Evolutionary conservation across 768 basidiomycete species (phyloP).

Genomic region (Candolleomyces eurysporus): DNA sequence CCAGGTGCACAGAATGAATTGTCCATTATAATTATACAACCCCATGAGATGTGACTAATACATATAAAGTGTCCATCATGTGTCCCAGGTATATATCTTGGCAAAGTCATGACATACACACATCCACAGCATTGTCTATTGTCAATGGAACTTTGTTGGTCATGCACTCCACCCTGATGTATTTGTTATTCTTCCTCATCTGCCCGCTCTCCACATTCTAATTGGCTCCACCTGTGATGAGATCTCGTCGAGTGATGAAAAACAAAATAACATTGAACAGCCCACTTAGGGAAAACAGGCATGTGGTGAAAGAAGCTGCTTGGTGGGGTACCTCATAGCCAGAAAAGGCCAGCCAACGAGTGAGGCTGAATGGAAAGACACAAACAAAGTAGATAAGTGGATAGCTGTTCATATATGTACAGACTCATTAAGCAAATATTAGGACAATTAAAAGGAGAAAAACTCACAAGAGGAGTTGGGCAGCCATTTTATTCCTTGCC

Average conservation of each 20-base stretch:
- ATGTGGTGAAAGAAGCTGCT: not conserved
- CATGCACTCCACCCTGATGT: too few relatives aligned
- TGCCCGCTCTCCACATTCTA: too few relatives aligned
- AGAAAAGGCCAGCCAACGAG: constrained; percentile 4
- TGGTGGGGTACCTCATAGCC: constrained; percentile 2
- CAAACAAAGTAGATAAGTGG: constrained; percentile 10
- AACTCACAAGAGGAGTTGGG: constrained; percentile 4
- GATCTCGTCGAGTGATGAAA: constrained; percentile 4
- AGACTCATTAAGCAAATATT: not conserved
- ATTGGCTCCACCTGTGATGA: constrained; percentile 1
- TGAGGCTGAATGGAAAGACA: constrained; percentile 3
- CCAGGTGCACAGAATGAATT: too few relatives aligned
- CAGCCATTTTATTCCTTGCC: not conserved
- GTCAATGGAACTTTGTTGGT: too few relatives aligned
- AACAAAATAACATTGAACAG: constrained; percentile 11
- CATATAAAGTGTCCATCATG: too few relatives aligned
- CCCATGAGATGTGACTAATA: too few relatives aligned
- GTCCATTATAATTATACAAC: too few relatives aligned
- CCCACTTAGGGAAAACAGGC: constrained; percentile 6
- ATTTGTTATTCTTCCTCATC: too few relatives aligned
- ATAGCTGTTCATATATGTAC: not conserved
- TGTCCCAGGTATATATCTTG: too few relatives aligned
- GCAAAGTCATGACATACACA: too few relatives aligned
- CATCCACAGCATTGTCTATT: too few relatives aligned
- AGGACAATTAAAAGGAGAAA: not conserved